A percentile compares a stretch with the other conserved stretches of the same genome.
Conservation (phyloP, 805 yeast genomes). For the Suhomyces emberorum region DNA sequence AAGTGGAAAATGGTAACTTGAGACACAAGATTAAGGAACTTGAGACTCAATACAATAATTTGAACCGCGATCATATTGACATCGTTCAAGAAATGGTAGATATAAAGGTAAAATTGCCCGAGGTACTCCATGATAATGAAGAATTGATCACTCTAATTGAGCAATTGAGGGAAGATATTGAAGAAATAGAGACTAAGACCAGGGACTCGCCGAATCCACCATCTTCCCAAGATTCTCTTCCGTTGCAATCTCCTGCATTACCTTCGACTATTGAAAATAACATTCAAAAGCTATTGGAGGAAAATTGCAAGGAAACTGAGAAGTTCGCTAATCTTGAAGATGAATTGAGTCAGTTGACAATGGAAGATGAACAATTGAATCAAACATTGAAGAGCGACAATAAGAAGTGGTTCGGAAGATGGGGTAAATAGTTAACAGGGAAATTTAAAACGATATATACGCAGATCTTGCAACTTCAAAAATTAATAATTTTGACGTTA, state of each 20-base stretch:
- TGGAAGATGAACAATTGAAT: slow-evolving; percentile 24
- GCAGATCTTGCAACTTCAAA: no score
- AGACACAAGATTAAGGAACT: slow-evolving; percentile 69
- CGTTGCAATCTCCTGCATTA: slow-evolving; percentile 8
- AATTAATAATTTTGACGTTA: no score
- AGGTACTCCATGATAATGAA: slow-evolving; percentile 68
- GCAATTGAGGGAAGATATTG: slow-evolving; percentile 24
- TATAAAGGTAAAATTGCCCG: slow-evolving; percentile 72
- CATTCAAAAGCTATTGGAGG: slow-evolving; percentile 32
- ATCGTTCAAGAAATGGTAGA: slow-evolving; percentile 85
- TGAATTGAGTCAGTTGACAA: slow-evolving; percentile 24
- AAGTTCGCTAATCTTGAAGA: slow-evolving; percentile 38
- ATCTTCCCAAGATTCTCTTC: slow-evolving; percentile 8
- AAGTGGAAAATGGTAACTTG: slow-evolving; percentile 66
- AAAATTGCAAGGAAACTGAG: slow-evolving; percentile 39
- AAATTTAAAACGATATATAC: no score
- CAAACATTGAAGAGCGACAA: slow-evolving; percentile 18
- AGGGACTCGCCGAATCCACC: slow-evolving; percentile 10
- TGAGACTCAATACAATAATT: slow-evolving; percentile 62
- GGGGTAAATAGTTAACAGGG: slow-evolving; percentile 13
- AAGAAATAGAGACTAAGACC: slow-evolving; percentile 42
- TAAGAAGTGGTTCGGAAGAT: slow-evolving; percentile 32
- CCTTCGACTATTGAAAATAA: slow-evolving; percentile 36
- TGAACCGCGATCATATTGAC: slow-evolving; percentile 80
- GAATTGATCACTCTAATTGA: slow-evolving; percentile 50